These are phyloP conservation scores for Claviceps sp. DNA, from an alignment of 2,329 filamentous ascomycete species.

Conservation along the genomic window DNA sequence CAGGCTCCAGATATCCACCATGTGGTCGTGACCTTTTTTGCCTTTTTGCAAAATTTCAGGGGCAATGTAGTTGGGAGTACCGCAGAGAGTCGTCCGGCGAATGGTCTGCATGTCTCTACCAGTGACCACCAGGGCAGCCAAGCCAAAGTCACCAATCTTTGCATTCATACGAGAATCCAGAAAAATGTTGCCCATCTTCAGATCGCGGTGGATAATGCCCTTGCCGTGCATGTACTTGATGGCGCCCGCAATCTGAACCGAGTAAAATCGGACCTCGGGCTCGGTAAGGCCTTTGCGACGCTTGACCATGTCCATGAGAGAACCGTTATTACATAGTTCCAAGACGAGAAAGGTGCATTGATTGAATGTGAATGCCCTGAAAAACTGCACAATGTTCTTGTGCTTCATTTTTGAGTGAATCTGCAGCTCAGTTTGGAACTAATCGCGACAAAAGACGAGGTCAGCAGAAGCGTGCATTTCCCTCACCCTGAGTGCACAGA, in stretches of 20 bases:
- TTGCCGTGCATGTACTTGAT: slow-evolving; percentile 97
- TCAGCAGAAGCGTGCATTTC: background rate
- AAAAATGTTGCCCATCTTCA: slow-evolving; percentile 98
- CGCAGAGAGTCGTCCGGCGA: slow-evolving; percentile 84
- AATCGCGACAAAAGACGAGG: background rate
- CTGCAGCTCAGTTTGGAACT: slow-evolving; percentile 76
- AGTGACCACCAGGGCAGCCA: slow-evolving; percentile 82
- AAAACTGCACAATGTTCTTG: slow-evolving; percentile 89
- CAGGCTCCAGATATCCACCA: slow-evolving; percentile 96
- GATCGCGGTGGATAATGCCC: slow-evolving; percentile 88
- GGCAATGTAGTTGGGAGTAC: slow-evolving; percentile 96
- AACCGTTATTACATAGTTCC: slow-evolving; percentile 89
- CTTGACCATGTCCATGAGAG: slow-evolving; percentile 95
- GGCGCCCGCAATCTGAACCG: slow-evolving; percentile 87
- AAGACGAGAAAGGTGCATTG: slow-evolving; percentile 86
- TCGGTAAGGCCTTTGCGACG: slow-evolving; percentile 81
- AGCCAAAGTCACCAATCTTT: slow-evolving; percentile 93
- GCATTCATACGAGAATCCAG: slow-evolving; percentile 91
- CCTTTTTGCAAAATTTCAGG: slow-evolving; percentile 92
- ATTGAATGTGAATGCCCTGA: slow-evolving; percentile 83
- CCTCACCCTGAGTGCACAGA: background rate
- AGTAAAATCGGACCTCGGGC: slow-evolving; percentile 85
- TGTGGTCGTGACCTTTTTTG: slow-evolving; percentile 90
- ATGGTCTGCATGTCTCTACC: slow-evolving; percentile 77
- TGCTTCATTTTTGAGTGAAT: slow-evolving; percentile 98